These are phyloP conservation scores for Trichophyton rubrum DNA, from an alignment of 2,329 filamentous ascomycete genomes.

Conservation along the genomic window DNA sequence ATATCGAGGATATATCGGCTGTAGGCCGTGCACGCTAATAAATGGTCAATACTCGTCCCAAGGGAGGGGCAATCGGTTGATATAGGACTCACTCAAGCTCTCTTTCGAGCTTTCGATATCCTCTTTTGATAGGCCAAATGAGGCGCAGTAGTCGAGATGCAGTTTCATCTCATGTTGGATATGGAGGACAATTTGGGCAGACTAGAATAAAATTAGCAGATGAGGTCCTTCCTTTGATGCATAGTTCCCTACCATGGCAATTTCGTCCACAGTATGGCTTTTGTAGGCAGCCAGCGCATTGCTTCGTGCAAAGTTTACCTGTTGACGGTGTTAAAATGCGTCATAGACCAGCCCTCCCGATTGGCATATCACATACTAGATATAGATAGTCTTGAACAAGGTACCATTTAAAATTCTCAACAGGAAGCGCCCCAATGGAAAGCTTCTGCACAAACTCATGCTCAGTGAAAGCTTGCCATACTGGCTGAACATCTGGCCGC, in stretches of 20 bases:
- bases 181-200: slow-evolving; percentile 59
- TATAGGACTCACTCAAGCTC: slow-evolving; percentile 46
- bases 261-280: slow-evolving; percentile 58
- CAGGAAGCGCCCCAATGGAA: slow-evolving; percentile 60
- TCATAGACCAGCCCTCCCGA: no score
- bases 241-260: slow-evolving; percentile 47
- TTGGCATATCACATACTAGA: slow-evolving; percentile 40
- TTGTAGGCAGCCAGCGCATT: slow-evolving; percentile 82
- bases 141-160: slow-evolving; percentile 69
- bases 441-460: slow-evolving; percentile 73
- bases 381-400: slow-evolving; percentile 89
- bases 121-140: slow-evolving; percentile 61
- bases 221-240: background rate
- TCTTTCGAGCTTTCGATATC: slow-evolving; percentile 65
- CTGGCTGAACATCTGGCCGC: slow-evolving; percentile 56
- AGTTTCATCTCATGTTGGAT: slow-evolving; percentile 69
- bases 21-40: slow-evolving; percentile 62
- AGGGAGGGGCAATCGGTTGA: background rate
- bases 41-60: background rate
- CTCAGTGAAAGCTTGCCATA: slow-evolving; percentile 65
- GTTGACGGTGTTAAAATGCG: slow-evolving; percentile 13
- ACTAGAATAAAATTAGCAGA: slow-evolving; percentile 28
- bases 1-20: slow-evolving; percentile 80
- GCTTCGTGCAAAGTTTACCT: slow-evolving; percentile 79
- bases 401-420: slow-evolving; percentile 74